A percentile compares a stretch with the other conserved stretches of the same genome.
Conservation (phyloP, 1,284 basidiomycete genomes). For the Heterobasidion annosum region DNA sequence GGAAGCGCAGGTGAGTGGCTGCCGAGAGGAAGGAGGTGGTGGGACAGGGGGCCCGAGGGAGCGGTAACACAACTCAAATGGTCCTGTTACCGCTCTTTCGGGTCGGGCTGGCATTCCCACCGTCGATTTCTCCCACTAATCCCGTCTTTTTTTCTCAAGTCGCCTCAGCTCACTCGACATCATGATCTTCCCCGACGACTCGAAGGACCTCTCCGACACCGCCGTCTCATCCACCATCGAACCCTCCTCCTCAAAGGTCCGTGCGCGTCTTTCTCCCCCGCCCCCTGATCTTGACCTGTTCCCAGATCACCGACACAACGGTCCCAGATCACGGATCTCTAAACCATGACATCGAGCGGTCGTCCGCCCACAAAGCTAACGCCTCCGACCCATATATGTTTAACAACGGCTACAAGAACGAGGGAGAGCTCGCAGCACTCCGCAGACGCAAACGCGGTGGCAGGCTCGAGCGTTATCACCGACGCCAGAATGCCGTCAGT, state of each 20-base stretch:
- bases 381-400: constrained; percentile 52
- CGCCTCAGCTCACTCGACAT: not conserved
- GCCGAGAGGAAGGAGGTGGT: not conserved
- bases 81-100: constrained; percentile 4
- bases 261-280: not conserved
- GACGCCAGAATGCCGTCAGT: constrained; percentile 74
- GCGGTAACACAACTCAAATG: not conserved
- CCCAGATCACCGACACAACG: constrained; percentile 30
- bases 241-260: not conserved
- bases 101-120: constrained; percentile 1
- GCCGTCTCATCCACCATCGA: not conserved
- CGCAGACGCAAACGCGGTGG: constrained; percentile 55
- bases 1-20: not conserved
- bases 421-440: constrained; percentile 50
- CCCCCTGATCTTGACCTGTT: constrained; percentile 2
- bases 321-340: constrained; percentile 22
- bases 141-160: not conserved
- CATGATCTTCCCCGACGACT: not conserved
- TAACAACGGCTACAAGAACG: constrained; percentile 44
- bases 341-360: constrained; percentile 36
- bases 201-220: not conserved
- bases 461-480: constrained; percentile 64
- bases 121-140: not conserved
- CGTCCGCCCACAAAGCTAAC: constrained; percentile 16
- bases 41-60: not conserved